phyloP scores from a whole-genome alignment of 169 alveolate species.

The Cryptosporidium parvum region DNA sequence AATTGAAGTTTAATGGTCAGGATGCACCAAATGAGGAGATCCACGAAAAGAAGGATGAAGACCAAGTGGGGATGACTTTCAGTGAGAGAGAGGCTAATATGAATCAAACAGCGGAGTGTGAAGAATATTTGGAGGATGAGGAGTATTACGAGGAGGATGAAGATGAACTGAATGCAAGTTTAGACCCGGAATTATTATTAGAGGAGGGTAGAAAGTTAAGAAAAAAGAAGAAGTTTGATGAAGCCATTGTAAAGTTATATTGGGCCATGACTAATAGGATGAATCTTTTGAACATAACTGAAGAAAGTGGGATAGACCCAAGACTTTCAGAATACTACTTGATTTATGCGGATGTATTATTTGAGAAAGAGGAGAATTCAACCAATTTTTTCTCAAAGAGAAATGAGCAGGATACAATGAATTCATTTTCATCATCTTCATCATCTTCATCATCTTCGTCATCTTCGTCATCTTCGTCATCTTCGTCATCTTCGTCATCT shows the following conservation, averaged over 20 bases:
- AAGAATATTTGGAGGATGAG: constrained; percentile 11
- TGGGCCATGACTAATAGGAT: constrained; percentile 72
- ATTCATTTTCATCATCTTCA: neutral
- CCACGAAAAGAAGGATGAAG: neutral
- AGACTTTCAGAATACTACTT: constrained; percentile 62
- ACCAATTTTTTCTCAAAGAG: constrained; percentile 47
- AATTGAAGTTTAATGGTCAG: neutral
- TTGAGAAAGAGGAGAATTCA: constrained; percentile 68
- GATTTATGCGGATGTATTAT: constrained; percentile 54
- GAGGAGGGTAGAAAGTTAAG: constrained; percentile 64
- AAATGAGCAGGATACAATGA: neutral
- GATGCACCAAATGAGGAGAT: neutral
- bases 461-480: neutral
- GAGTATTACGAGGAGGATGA: constrained; percentile 34
- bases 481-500: constrained; percentile 9
- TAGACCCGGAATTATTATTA: constrained; percentile 39
- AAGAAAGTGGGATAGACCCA: constrained; percentile 72
- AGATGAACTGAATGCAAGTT: constrained; percentile 43
- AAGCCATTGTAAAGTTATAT: constrained; percentile 54
- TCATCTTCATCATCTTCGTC: constrained; percentile 30
- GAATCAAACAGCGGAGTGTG: constrained; percentile 20
- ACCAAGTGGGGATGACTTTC: constrained; percentile 21
- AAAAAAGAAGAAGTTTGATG: constrained; percentile 45
- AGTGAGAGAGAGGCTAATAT: neutral
- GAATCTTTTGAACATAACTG: constrained; percentile 32